These are phyloP conservation scores for Geotrichum reessii DNA, from an alignment of 1,139 yeast genomes.

Conservation along the genomic window DNA sequence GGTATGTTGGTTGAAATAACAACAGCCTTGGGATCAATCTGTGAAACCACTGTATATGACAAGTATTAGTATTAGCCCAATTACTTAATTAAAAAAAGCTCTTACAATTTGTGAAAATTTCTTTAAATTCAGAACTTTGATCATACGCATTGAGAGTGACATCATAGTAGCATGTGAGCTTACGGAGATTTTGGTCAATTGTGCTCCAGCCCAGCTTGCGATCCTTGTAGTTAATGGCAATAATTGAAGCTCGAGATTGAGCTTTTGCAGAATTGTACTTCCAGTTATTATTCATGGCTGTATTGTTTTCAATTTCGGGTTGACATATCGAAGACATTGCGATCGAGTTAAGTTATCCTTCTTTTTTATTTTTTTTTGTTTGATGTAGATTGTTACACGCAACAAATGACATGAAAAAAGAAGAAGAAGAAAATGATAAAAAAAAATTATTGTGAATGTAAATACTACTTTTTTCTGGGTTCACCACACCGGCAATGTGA, in stretches of 20 bases:
- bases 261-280: neutral
- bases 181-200: slow-evolving; percentile 2
- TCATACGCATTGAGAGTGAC: slow-evolving; percentile 3
- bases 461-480: neutral
- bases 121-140: slow-evolving; percentile 4
- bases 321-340: neutral
- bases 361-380: no score
- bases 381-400: neutral
- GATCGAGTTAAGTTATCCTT: no score
- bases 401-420: neutral
- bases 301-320: neutral
- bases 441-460: neutral
- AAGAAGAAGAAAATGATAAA: neutral
- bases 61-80: neutral
- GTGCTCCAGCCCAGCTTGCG: slow-evolving; percentile 14
- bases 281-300: neutral
- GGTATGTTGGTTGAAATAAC: slow-evolving; percentile 14
- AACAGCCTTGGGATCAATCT: slow-evolving; percentile 7
- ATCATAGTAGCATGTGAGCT: slow-evolving; percentile 14
- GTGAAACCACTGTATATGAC: slow-evolving; percentile 6
- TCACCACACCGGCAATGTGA: neutral
- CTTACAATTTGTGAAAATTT: slow-evolving; percentile 12
- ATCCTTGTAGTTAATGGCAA: slow-evolving; percentile 9
- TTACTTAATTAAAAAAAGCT: neutral
- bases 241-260: neutral